A percentile compares a stretch with the other conserved stretches of the same genome.
phyloP scores from a whole-genome alignment of 23 red algal species.

The Chondrus crispus region DNA sequence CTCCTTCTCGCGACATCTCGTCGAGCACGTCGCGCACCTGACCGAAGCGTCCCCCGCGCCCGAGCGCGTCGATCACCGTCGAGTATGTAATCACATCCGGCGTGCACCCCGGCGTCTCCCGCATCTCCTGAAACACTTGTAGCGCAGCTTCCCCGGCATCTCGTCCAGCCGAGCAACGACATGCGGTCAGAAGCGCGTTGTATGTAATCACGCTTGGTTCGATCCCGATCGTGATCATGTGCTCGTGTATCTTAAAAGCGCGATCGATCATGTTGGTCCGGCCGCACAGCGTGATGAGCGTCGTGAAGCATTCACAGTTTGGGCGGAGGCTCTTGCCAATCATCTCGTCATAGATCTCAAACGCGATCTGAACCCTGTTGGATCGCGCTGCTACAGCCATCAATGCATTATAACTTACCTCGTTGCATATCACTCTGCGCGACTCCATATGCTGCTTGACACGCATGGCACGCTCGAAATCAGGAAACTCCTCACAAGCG shows the following conservation, averaged over 20 bases:
- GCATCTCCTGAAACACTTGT: constrained; percentile 35
- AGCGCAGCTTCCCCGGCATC: constrained; percentile 15
- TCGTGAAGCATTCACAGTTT: constrained; percentile 53
- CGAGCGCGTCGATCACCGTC: constrained; percentile 60
- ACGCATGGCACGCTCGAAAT: constrained; percentile 49
- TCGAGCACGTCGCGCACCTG: constrained; percentile 23
- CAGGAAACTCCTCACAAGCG: background rate
- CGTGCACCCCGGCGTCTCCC: background rate
- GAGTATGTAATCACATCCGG: constrained; percentile 78
- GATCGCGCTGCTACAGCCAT: constrained; percentile 48
- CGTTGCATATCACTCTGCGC: constrained; percentile 29
- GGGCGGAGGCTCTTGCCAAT: constrained; percentile 44
- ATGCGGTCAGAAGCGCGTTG: constrained; percentile 74
- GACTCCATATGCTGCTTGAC: constrained; percentile 55
- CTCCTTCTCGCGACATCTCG: constrained; percentile 24
- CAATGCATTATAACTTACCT: constrained; percentile 68
- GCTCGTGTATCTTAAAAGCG: constrained; percentile 65
- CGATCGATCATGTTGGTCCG: constrained; percentile 33
- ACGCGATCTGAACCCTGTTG: constrained; percentile 63
- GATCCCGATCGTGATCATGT: constrained; percentile 66
- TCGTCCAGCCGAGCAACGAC: background rate
- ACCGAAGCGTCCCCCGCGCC: constrained; percentile 41
- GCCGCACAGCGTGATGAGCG: constrained; percentile 77
- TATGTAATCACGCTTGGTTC: constrained; percentile 64
- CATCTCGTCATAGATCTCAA: constrained; percentile 74